Percentiles rank a stretch among this genome's conserved stretches.
Evolutionary conservation across 331 rosid species (phyloP).

Genomic region (Quercus phellos): DNA sequence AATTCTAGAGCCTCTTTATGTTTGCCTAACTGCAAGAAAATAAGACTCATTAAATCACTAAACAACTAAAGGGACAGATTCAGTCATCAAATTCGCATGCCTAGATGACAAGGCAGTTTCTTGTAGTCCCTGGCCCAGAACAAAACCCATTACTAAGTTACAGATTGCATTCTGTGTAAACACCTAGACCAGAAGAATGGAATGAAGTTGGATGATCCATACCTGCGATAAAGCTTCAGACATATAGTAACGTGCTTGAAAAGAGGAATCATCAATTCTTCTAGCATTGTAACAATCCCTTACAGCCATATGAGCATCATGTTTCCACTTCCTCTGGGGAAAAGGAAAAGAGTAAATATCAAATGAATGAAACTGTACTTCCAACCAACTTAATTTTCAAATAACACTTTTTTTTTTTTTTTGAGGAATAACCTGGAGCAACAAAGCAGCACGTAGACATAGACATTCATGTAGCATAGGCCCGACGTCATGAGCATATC

Average conservation of each 20-base stretch:
- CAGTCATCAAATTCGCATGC: conserved; percentile 5
- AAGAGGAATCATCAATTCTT: conserved; percentile 53
- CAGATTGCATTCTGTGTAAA: not conserved
- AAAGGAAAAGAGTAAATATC: conserved; percentile 1
- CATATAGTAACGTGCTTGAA: conserved; percentile 58
- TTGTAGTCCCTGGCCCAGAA: not conserved
- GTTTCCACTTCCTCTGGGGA: conserved; percentile 92
- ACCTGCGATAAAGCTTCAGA: conserved; percentile 93
- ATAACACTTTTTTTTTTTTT: conserved; percentile 36
- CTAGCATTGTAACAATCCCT: conserved; percentile 83
- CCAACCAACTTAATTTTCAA: conserved; percentile 15
- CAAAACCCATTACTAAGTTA: not conserved
- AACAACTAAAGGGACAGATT: conserved; percentile 13
- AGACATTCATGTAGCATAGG: conserved; percentile 49
- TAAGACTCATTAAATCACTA: conserved; percentile 4
- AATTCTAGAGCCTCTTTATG: conserved; percentile 86
- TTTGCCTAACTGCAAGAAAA: conserved; percentile 67
- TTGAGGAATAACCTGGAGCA: conserved; percentile 55
- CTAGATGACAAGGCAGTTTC: not conserved
- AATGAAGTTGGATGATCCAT: not conserved
- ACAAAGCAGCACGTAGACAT: conserved; percentile 73
- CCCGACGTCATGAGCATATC: conserved; percentile 43
- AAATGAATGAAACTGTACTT: conserved; percentile 8
- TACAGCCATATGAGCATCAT: conserved; percentile 85
- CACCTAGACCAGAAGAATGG: not conserved